Evolutionary conservation across 139 green algal species (phyloP), one percentile per base, ranked within the genome.

Genomic region (Chlorella sp.): DNA sequence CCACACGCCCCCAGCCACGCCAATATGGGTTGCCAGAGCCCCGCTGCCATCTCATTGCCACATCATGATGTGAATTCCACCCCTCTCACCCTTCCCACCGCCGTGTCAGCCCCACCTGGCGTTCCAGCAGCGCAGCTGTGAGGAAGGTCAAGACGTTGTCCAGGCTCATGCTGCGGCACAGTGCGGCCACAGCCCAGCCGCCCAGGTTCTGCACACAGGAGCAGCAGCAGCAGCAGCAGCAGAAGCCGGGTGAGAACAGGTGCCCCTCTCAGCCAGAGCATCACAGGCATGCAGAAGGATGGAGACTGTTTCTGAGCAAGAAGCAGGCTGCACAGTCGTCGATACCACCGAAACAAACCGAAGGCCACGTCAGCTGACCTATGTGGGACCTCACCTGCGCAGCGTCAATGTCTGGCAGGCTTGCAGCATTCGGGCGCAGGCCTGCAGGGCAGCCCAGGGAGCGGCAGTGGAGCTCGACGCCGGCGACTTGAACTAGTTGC

Each of bases 71-170:
- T 68, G 60, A 18, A 68, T 68, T 14, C 60, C 60, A 26, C 15
- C 60, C 60, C 14, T 18, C 60, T 18, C 60, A 32, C 64, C 64
- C 64, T 18, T 26, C 11, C 64, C 64, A 71, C 64, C 64, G 24
- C 64, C 22, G 11, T 28, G 21, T 71, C 64, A 71, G 21, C 64
- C 64, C 28, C 34, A 37, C 75, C 75, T 81, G 75, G 1, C 94
- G 94, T 94, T 99, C 97, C 79, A 99, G 93, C 92, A 99, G 92
- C 4, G 91, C 94, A 16, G 92, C 95, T 15, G 95, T 96, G 15
- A 98, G 89, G 81, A 98, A 88, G 39, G 89, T 89, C 16, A 98
- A 80, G 32, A 99, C 91, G 93, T 96, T 98, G 0, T 98, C 96
- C 75, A 99, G 86, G 21, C 93, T 96, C 71, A 99, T 90, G 3